Percentiles rank a stretch among this genome's conserved stretches.
These are phyloP conservation scores for Dactylis glomerata DNA, from an alignment of 176 grass and related monocot genomes.

Conservation along the genomic window DNA sequence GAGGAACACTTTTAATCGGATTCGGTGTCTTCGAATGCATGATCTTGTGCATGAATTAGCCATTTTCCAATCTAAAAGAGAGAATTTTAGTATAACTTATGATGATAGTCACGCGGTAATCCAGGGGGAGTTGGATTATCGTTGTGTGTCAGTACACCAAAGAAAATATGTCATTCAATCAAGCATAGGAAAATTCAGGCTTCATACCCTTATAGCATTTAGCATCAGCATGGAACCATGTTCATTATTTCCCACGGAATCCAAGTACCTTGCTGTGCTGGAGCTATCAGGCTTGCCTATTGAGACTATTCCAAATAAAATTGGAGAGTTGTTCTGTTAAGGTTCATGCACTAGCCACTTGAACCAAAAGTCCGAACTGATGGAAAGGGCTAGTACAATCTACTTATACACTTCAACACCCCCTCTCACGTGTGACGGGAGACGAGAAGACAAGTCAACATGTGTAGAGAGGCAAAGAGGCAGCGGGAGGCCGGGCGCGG, in stretches of 20 bases:
- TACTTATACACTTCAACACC: no score
- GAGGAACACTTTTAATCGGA: conserved; percentile 27
- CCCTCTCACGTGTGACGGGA: no score
- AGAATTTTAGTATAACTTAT: conserved; percentile 15
- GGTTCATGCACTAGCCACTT: no score
- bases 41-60: conserved; percentile 47
- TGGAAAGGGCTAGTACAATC: no score
- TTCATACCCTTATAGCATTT: conserved; percentile 46
- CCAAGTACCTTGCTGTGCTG: conserved; percentile 38
- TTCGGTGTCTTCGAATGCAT: conserved; percentile 39
- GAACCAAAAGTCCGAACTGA: no score
- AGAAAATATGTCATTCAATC: not conserved
- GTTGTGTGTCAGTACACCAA: not conserved
- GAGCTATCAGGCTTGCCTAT: conserved; percentile 31
- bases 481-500: no score
- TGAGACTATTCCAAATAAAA: conserved; percentile 16
- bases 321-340: no score
- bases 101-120: not conserved
- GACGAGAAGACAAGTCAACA: no score
- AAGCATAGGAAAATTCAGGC: not conserved
- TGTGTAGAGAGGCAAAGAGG: no score
- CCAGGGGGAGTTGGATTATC: not conserved
- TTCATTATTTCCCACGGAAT: not conserved
- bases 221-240: not conserved
- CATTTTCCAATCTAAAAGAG: conserved; percentile 2